These are phyloP conservation scores for Tardiomyces depauwii DNA, from an alignment of 1,139 yeast species.

Conservation along the genomic window DNA sequence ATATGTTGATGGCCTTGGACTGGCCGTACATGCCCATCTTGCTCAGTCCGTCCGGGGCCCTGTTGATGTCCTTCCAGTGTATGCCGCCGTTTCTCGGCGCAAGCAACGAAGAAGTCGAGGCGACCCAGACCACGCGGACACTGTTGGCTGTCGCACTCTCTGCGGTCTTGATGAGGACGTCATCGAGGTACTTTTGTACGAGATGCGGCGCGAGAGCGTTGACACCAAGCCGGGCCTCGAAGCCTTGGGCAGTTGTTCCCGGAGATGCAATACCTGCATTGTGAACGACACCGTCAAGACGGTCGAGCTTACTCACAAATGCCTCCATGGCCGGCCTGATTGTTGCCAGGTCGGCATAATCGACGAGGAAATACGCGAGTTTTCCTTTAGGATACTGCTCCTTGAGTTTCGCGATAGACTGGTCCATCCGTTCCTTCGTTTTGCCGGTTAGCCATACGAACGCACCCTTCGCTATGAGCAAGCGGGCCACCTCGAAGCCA, in stretches of 20 bases:
- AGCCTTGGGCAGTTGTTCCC: constrained; percentile 47
- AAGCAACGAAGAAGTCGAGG: constrained; percentile 50
- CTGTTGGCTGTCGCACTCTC: constrained; percentile 29
- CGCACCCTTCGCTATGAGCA: constrained; percentile 11
- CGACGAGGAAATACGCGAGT: constrained; percentile 17
- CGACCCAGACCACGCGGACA: constrained; percentile 47
- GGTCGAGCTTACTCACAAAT: constrained; percentile 19
- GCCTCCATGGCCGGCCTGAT: constrained; percentile 31
- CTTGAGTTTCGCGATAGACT: constrained; percentile 6
- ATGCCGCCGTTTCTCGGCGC: constrained; percentile 14
- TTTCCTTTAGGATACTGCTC: constrained; percentile 7
- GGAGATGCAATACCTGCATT: constrained; percentile 46
- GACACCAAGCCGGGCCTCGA: constrained; percentile 67
- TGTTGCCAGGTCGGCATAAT: constrained; percentile 32
- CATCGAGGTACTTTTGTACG: constrained; percentile 47
- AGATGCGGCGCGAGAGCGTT: constrained; percentile 65
- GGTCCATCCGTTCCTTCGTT: constrained; percentile 6
- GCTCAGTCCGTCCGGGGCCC: constrained; percentile 12
- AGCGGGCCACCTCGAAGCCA: constrained; percentile 11
- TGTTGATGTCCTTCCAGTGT: constrained; percentile 19
- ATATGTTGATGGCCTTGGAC: constrained; percentile 20
- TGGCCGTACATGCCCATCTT: constrained; percentile 17
- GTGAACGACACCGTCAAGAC: constrained; percentile 35
- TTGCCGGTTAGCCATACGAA: constrained; percentile 14
- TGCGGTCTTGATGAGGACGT: constrained; percentile 34